Evolutionary conservation across 768 basidiomycete species (phyloP).

Genomic region (Heimioporus sp.): DNA sequence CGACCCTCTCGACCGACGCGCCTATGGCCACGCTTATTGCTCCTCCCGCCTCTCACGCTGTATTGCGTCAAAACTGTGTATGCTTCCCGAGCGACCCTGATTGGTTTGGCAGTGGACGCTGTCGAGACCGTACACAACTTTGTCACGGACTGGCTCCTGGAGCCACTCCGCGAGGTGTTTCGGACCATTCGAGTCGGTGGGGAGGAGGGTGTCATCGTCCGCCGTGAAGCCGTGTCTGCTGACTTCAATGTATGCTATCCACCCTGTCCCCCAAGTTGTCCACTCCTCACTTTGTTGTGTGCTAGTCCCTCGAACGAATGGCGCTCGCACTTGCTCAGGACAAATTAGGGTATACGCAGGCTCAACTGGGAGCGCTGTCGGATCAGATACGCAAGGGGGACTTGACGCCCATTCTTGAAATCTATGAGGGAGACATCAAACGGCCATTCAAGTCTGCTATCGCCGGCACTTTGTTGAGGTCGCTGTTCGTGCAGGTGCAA

Average conservation of each 20-base stretch:
- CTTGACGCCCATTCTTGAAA: slow-evolving; percentile 78
- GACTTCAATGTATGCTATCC: slow-evolving; percentile 68
- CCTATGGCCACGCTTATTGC: slow-evolving; percentile 78
- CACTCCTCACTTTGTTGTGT: neutral
- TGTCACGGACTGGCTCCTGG: slow-evolving; percentile 78
- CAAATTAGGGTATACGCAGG: slow-evolving; percentile 60
- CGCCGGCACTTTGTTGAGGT: slow-evolving; percentile 76
- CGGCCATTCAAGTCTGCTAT: slow-evolving; percentile 81
- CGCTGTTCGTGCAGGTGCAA: slow-evolving; percentile 89
- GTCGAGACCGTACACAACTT: slow-evolving; percentile 70
- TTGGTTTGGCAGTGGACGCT: slow-evolving; percentile 55
- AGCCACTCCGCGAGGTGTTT: slow-evolving; percentile 79
- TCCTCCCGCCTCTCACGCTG: slow-evolving; percentile 68
- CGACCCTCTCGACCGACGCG: slow-evolving; percentile 69
- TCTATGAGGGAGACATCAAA: slow-evolving; percentile 92
- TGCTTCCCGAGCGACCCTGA: slow-evolving; percentile 56
- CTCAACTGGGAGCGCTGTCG: slow-evolving; percentile 66
- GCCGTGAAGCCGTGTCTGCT: slow-evolving; percentile 76
- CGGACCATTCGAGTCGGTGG: slow-evolving; percentile 82
- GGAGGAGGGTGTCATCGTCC: slow-evolving; percentile 72
- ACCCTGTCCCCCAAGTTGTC: neutral
- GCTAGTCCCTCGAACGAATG: slow-evolving; percentile 91
- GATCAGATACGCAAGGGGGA: slow-evolving; percentile 73
- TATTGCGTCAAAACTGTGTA: slow-evolving; percentile 52
- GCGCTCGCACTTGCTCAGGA: slow-evolving; percentile 81